Percentiles rank a stretch among this genome's conserved stretches.
Conservation (phyloP, 163 green algal species). For the Scenedesmus sp. region DNA sequence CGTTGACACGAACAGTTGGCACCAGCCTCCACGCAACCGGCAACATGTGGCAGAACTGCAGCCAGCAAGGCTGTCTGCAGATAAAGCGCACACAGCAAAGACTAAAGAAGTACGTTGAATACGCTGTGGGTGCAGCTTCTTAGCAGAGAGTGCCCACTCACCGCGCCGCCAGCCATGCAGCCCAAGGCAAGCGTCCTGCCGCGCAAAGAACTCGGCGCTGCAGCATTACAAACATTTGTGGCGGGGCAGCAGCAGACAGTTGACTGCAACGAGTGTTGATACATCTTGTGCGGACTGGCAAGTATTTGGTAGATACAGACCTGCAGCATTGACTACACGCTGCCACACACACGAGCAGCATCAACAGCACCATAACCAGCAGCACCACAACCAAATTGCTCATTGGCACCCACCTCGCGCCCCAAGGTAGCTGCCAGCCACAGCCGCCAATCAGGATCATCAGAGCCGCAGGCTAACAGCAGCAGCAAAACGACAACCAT, state of each 20-base stretch:
- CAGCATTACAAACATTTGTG: background rate
- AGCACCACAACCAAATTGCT: background rate
- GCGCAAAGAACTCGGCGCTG: conserved; percentile 30
- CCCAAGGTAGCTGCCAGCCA: conserved; percentile 33
- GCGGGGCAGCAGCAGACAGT: no score
- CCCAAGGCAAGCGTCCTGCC: conserved; percentile 24
- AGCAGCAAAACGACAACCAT: background rate
- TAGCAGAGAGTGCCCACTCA: background rate
- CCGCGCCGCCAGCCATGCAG: background rate
- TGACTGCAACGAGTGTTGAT: no score
- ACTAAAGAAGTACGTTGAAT: background rate
- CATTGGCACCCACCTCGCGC: background rate
- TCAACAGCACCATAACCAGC: background rate
- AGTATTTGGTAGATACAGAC: no score
- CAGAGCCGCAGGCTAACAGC: background rate
- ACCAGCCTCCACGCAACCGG: background rate
- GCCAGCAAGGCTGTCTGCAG: no score
- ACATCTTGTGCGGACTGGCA: no score
- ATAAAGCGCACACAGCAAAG: background rate
- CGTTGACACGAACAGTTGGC: no score
- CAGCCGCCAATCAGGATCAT: background rate
- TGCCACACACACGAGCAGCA: background rate
- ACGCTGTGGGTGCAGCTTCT: background rate
- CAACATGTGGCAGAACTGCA: background rate
- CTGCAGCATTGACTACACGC: background rate